A percentile compares a stretch with the other conserved stretches of the same genome.
These are phyloP conservation scores for Physocladia obscura DNA, from an alignment of 192 early-diverging fungal genomes.

Conservation along the genomic window DNA sequence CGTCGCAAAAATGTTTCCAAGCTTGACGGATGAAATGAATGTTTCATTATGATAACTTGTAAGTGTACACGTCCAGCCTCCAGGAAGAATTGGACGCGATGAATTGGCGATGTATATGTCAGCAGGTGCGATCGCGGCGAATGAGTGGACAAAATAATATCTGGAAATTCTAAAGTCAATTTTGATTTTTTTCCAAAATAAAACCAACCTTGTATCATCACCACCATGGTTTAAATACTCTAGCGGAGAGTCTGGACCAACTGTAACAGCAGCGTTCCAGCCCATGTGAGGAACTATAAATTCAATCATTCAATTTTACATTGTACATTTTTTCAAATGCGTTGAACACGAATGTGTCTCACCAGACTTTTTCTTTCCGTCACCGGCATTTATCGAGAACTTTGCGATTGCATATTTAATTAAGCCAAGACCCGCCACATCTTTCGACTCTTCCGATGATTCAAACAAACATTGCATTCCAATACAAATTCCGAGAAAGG, in stretches of 20 bases:
- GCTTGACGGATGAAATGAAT: conserved; percentile 80
- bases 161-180: conserved; percentile 39
- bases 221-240: conserved; percentile 31
- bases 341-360: conserved; percentile 41
- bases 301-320: conserved; percentile 66
- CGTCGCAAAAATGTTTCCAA: conserved; percentile 89
- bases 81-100: conserved; percentile 29
- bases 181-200: not conserved
- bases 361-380: conserved; percentile 1
- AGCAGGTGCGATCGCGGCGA: conserved; percentile 66
- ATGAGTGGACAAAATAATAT: conserved; percentile 99
- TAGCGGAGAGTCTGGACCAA: not conserved
- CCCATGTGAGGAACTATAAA: conserved; percentile 99
- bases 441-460: conserved; percentile 85
- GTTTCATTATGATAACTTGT: conserved; percentile 87
- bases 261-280: conserved; percentile 74
- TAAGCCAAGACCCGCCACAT: conserved; percentile 77
- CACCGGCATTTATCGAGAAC: conserved; percentile 4
- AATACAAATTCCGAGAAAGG: conserved; percentile 98
- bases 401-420: conserved; percentile 41
- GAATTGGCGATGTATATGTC: not conserved
- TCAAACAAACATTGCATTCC: conserved; percentile 95
- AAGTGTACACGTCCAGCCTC: conserved; percentile 75
- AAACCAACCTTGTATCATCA: conserved; percentile 25
- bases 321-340: conserved; percentile 67